A percentile compares a stretch with the other conserved stretches of the same genome.
phyloP scores from a whole-genome alignment of 805 yeast species.

The Lachancea sp. region DNA sequence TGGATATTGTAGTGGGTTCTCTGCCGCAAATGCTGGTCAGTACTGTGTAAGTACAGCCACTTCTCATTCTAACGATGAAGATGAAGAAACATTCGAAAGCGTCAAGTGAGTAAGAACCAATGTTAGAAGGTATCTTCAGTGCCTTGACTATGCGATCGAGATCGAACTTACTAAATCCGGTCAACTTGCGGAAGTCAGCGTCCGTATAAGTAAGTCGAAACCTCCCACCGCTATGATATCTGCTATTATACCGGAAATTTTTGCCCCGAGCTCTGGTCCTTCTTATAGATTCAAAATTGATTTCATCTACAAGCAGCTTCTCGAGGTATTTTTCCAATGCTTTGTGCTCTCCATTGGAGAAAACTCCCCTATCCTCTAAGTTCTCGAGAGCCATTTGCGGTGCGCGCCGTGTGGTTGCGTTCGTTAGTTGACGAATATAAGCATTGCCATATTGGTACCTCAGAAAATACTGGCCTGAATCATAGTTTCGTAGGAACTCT shows the following conservation, averaged over 20 bases:
- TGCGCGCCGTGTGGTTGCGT: not conserved
- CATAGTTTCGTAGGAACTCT: not conserved
- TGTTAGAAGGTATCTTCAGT: not conserved
- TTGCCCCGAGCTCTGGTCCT: not conserved
- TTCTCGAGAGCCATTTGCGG: too few species aligned
- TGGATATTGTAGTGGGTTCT: not conserved
- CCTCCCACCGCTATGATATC: not conserved
- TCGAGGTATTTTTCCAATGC: too few species aligned
- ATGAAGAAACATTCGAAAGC: not conserved
- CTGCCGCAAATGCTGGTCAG: not conserved
- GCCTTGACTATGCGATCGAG: not conserved
- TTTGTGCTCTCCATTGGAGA: too few species aligned
- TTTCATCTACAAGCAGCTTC: too few species aligned
- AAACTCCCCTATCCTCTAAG: too few species aligned
- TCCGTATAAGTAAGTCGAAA: not conserved
- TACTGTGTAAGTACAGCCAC: not conserved
- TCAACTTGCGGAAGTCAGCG: not conserved
- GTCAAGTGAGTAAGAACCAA: not conserved
- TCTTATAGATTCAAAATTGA: too few species aligned
- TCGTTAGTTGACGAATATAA: not conserved
- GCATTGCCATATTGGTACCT: not conserved
- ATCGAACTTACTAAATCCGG: not conserved
- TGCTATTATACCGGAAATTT: slow-evolving; percentile 1
- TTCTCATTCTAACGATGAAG: too few species aligned
- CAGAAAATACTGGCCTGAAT: not conserved